Base-by-base conservation (phyloP, 163 green algal species). In the Volvox carteri region DNA sequence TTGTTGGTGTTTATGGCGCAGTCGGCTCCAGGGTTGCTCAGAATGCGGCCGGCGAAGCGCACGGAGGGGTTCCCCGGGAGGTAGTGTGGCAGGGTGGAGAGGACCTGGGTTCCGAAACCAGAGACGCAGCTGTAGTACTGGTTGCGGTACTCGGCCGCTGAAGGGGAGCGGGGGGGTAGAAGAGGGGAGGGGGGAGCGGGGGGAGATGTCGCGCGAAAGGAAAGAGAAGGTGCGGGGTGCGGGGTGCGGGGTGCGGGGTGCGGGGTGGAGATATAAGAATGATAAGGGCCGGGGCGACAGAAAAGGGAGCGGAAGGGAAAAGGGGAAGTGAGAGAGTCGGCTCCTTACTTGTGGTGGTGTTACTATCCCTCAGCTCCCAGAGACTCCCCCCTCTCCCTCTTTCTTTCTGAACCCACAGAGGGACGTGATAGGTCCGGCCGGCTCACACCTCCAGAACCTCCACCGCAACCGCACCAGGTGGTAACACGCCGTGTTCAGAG, bases 1-100 rank as follows among this genome's bases (percentile, higher is more conserved):
- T 73, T 52, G 54, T 90, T 70, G 18, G 89, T 89, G 84, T 91
- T 41, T 30, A 89, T 73, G 37, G 81, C 30, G 65, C 86, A 93
- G 77, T 87, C 65, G 19, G 68, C 11, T 2, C 65, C 65, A 16
- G 62, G 75, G 60, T 72, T n/a, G 76, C 30, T 46, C 75, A 91
- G 41, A 14, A 87, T 25, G 0, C 41, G 41, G 39, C 44, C 62
- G 18, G 16, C 28, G 41, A 42, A 42, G 39, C 54, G 30, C 8
- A 89, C 33, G 2, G 54, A n/a, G 7, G 72, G 56, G 54, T 77
- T 84, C 30, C 72, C 72, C 35, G 84, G 84, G 37, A 89, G 84
- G 72, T 78, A 84, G n/a, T 23, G 52, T 41, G 84, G 72, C 84
- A 89, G 54, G 11, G 2, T 37, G 19, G 25, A 23, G 6, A 89